Evolutionary conservation across 495 filamentous ascomycete species (phyloP), one percentile per base, ranked within the genome.

Genomic region (Lepidopterella palustris): DNA sequence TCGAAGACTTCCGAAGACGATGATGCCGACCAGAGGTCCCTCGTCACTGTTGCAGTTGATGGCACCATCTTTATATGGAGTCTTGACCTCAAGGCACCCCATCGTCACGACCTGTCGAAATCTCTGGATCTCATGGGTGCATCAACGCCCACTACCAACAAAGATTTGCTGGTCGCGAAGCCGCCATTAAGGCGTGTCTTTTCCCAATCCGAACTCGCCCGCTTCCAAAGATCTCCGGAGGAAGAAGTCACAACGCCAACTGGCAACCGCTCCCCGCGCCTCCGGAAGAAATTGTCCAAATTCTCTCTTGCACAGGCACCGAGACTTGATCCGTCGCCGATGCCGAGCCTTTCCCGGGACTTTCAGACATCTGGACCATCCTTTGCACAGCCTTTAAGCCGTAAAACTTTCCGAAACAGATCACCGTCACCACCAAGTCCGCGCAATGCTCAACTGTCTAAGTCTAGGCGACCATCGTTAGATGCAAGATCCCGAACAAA

Each of bases 401-500:
- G 57, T n/a, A 55, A 53, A 56, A 59, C 61, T 15, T 55, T 55
- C 54, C 25, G 65, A 23, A 58, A 70, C 40, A 64, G 71, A 5
- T 73, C 72, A 11, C 72, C 72, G 0, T 68, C 67, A 13, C 70
- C 70, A 20, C 70, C 72, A 9, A 72, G 70, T 56, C 71, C 71
- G 24, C 59, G 64, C 0, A 62, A 61, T 40, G 25, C 31, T 18
- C 58, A 62, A 13, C 21, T 60, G 13, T 29, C 66, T 15, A 68
- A 68, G 42, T 42, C 56, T 15, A 21, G 63, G 4, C 78, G 85
- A 13, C 83, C 87, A 25, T 84, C 85, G 3, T 71, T 87, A 6
- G 81, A 84, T 58, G 76, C 76, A 35, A 75, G 79, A 39, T 75
- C 79, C 2, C 79, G 81, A 29, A 76, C 77, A 15, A 84, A 84